phyloP scores from a whole-genome alignment of 768 basidiomycete species.

The Hygrocybe punicea region DNA sequence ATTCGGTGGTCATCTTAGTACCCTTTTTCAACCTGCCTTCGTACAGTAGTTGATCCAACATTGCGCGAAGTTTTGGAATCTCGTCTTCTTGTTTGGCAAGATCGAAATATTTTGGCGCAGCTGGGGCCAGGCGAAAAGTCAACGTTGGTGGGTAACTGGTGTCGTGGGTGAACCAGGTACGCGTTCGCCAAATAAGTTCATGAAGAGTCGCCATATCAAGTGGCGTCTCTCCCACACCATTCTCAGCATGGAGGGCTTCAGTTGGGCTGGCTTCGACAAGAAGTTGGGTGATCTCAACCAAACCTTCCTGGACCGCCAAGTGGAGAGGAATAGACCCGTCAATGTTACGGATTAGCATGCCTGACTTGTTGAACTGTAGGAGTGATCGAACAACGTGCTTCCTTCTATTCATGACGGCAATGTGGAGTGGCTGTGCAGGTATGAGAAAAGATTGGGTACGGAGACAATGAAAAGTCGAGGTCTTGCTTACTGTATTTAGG shows the following conservation, averaged over 20 bases:
- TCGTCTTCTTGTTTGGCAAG: slow-evolving; percentile 16
- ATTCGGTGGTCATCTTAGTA: slow-evolving; percentile 19
- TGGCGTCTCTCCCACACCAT: slow-evolving; percentile 47
- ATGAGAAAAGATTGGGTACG: not conserved
- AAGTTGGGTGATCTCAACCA: slow-evolving; percentile 33
- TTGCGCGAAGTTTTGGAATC: slow-evolving; percentile 23
- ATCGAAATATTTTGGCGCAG: not conserved
- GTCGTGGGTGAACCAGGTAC: not conserved
- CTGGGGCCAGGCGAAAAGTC: not conserved
- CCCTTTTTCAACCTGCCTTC: slow-evolving; percentile 24
- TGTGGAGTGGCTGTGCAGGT: slow-evolving; percentile 46
- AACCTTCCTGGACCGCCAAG: slow-evolving; percentile 38
- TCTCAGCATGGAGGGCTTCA: slow-evolving; percentile 45
- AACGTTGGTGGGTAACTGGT: not conserved
- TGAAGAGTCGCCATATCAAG: slow-evolving; percentile 36
- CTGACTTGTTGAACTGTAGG: slow-evolving; percentile 35
- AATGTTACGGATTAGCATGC: slow-evolving; percentile 42
- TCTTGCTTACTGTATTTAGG: slow-evolving; percentile 44
- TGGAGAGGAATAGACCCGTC: slow-evolving; percentile 55
- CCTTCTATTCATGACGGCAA: slow-evolving; percentile 43
- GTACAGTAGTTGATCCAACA: slow-evolving; percentile 21
- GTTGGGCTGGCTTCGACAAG: slow-evolving; percentile 40
- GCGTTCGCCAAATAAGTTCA: slow-evolving; percentile 25
- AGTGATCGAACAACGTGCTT: slow-evolving; percentile 34
- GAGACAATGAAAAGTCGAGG: not conserved